Evolutionary conservation across 441 rosid species (phyloP).

Genomic region (Croton setiger): DNA sequence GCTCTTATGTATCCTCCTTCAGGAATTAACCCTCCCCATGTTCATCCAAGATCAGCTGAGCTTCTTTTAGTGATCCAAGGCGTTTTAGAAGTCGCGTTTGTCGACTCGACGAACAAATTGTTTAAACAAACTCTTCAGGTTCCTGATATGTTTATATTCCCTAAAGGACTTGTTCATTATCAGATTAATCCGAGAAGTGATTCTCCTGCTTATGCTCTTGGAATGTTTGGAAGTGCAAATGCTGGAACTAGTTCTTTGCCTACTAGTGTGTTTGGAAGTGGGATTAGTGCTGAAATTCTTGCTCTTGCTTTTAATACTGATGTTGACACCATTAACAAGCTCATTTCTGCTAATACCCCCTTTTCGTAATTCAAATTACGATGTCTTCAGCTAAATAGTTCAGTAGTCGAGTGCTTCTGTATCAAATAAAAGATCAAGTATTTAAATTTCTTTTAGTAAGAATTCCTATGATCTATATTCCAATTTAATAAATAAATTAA

Average conservation of each 20-base stretch:
- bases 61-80: constrained; percentile 25
- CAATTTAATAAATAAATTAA: too few species aligned
- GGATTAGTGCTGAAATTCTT: constrained; percentile 18
- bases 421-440: neutral
- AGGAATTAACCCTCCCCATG: constrained; percentile 32
- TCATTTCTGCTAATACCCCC: constrained; percentile 8
- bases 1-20: constrained; percentile 20
- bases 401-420: too few species aligned
- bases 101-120: constrained; percentile 11
- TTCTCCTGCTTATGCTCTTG: constrained; percentile 17
- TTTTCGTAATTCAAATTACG: neutral
- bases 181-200: constrained; percentile 12
- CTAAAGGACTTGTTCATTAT: constrained; percentile 22
- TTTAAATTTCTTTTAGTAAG: too few species aligned
- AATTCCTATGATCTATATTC: too few species aligned
- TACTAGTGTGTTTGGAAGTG: constrained; percentile 12
- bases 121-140: constrained; percentile 11
- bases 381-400: too few species aligned
- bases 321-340: constrained; percentile 11
- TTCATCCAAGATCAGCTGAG: constrained; percentile 29
- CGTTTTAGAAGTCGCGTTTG: constrained; percentile 20
- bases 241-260: constrained; percentile 20
- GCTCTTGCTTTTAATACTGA: constrained; percentile 18
- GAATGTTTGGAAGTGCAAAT: constrained; percentile 19
- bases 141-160: constrained; percentile 22